Evolutionary conservation across 805 yeast species (phyloP).

Genomic region (Debaryomyces prosopidis): DNA sequence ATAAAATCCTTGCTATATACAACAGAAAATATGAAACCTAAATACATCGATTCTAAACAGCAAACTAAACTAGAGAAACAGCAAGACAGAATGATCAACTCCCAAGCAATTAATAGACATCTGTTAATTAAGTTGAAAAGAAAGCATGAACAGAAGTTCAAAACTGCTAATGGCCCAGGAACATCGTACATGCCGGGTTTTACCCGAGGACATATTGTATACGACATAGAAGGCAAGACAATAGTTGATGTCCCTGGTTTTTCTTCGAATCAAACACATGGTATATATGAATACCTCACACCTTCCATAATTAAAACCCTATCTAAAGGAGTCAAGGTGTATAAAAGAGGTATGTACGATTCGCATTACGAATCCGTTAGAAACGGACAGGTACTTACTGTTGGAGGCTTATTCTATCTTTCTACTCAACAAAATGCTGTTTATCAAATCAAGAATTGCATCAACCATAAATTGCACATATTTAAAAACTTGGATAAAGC

Average conservation of each 20-base stretch:
- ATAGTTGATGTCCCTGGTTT: constrained; percentile 53
- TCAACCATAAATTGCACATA: constrained; percentile 40
- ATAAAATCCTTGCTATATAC: constrained; percentile 45
- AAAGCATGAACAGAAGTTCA: constrained; percentile 17
- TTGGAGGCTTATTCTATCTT: constrained; percentile 65
- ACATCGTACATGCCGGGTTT: constrained; percentile 64
- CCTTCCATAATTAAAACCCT: constrained; percentile 24
- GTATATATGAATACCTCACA: constrained; percentile 26
- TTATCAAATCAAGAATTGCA: constrained; percentile 46
- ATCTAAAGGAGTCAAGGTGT: constrained; percentile 27
- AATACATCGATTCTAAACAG: constrained; percentile 9
- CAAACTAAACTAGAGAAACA: constrained; percentile 13
- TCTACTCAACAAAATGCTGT: constrained; percentile 53
- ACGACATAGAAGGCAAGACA: constrained; percentile 25
- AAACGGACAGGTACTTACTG: constrained; percentile 46
- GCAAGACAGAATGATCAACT: constrained; percentile 15
- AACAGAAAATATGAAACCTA: constrained; percentile 9
- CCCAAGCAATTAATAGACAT: background rate
- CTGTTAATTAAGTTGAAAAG: constrained; percentile 5
- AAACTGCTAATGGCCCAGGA: constrained; percentile 43
- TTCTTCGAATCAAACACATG: constrained; percentile 18
- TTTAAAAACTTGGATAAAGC: constrained; percentile 34
- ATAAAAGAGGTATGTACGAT: constrained; percentile 28
- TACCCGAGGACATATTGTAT: constrained; percentile 55
- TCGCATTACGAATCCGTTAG: constrained; percentile 38